Percentiles rank a stretch among this genome's conserved stretches.
Evolutionary conservation across 1,139 yeast genomes (phyloP).

Genomic region (Ogataea hybrid): DNA sequence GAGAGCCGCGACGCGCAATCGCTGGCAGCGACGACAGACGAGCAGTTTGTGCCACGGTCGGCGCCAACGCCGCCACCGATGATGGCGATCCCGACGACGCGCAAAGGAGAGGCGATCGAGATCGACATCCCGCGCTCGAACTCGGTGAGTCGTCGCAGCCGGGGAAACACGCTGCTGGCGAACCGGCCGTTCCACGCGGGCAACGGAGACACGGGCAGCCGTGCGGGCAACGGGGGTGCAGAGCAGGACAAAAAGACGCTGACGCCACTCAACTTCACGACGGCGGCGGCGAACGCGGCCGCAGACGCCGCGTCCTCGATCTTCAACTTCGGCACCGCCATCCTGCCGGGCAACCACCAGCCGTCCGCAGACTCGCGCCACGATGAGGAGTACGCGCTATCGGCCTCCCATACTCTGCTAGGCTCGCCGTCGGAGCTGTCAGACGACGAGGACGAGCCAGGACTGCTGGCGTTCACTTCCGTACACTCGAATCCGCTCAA

Average conservation of each 20-base stretch:
- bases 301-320: slow-evolving; percentile 29
- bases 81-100: slow-evolving; percentile 81
- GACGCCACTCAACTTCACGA: slow-evolving; percentile 23
- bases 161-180: slow-evolving; percentile 17
- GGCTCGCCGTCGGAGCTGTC: slow-evolving; percentile 21
- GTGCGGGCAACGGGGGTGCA: too few relatives aligned
- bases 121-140: slow-evolving; percentile 46
- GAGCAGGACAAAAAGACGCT: slow-evolving; percentile 9
- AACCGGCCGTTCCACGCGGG: slow-evolving; percentile 14
- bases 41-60: slow-evolving; percentile 10
- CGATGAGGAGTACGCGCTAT: slow-evolving; percentile 9
- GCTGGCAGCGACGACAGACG: slow-evolving; percentile 9
- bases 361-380: slow-evolving; percentile 1
- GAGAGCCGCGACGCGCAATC: slow-evolving; percentile 11
- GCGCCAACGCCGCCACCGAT: slow-evolving; percentile 66
- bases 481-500: slow-evolving; percentile 17
- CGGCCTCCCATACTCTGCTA: slow-evolving; percentile 11
- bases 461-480: slow-evolving; percentile 37
- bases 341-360: slow-evolving; percentile 12
- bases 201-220: too few relatives aligned
- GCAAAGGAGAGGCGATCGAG: slow-evolving; percentile 76
- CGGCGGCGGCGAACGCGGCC: slow-evolving; percentile 25
- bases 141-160: slow-evolving; percentile 19
- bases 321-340: slow-evolving; percentile 26
- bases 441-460: slow-evolving; percentile 49